Percentiles rank a stretch among this genome's conserved stretches.
Conservation (phyloP, 257 asterid species). For the Nemophila menziesii region DNA sequence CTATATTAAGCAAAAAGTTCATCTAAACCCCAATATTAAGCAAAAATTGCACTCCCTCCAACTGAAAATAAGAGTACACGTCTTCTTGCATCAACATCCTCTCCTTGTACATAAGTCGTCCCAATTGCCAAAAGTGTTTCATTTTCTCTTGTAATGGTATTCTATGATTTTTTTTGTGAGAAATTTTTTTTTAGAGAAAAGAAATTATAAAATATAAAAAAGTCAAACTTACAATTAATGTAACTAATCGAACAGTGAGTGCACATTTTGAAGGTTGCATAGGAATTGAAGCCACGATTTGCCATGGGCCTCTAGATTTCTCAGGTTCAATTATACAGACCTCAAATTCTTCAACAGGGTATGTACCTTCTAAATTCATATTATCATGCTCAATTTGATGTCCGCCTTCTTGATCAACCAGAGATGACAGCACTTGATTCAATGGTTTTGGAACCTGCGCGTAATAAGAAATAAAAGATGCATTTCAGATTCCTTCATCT, state of each 20-base stretch:
- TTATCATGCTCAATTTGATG: slow-evolving; percentile 70
- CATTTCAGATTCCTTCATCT: too few relatives aligned
- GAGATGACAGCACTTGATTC: slow-evolving; percentile 81
- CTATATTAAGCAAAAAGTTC: too few relatives aligned
- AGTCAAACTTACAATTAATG: slow-evolving; percentile 61
- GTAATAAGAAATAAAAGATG: slow-evolving; percentile 9
- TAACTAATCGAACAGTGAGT: slow-evolving; percentile 81
- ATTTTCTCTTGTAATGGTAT: slow-evolving; percentile 62
- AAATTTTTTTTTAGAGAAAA: slow-evolving; percentile 3
- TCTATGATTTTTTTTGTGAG: slow-evolving; percentile 34
- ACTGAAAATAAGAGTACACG: slow-evolving; percentile 75
- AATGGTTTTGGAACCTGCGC: slow-evolving; percentile 70
- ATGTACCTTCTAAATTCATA: slow-evolving; percentile 58
- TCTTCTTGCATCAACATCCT: slow-evolving; percentile 98
- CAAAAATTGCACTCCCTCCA: too few relatives aligned
- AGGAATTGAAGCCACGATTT: slow-evolving; percentile 71
- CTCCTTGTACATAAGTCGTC: slow-evolving; percentile 97
- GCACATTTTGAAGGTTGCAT: slow-evolving; percentile 95
- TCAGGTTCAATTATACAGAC: slow-evolving; percentile 91
- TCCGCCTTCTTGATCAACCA: slow-evolving; percentile 89
- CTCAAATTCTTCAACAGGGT: slow-evolving; percentile 90
- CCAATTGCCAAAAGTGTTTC: slow-evolving; percentile 94
- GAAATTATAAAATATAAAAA: slow-evolving; percentile 3
- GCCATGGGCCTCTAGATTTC: slow-evolving; percentile 79
- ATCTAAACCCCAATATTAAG: too few relatives aligned